Percentiles rank a stretch among this genome's conserved stretches.
phyloP scores from a whole-genome alignment of 371 early-diverging fungal genomes.

The Capillidium heterosporum region DNA sequence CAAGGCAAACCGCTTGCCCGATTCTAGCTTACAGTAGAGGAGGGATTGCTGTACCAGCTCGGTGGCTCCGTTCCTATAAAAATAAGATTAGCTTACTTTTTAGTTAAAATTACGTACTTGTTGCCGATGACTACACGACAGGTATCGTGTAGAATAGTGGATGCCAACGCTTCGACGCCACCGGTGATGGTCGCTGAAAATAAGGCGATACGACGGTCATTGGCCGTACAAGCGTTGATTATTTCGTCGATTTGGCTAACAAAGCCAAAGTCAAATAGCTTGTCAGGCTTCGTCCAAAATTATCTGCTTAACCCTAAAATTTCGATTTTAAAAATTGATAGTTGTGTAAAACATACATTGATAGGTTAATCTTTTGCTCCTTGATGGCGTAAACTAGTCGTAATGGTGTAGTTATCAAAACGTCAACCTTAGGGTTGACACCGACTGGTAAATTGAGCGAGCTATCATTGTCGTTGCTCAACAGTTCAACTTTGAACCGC shows the following conservation, averaged over 20 bases:
- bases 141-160: slow-evolving; percentile 74
- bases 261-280: slow-evolving; percentile 78
- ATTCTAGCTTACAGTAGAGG: slow-evolving; percentile 82
- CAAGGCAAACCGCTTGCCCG: slow-evolving; percentile 82
- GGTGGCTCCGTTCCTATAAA: slow-evolving; percentile 66
- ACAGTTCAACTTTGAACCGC: slow-evolving; percentile 50
- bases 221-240: slow-evolving; percentile 62
- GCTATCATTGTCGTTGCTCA: slow-evolving; percentile 55
- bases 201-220: slow-evolving; percentile 55
- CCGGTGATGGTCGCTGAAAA: slow-evolving; percentile 92
- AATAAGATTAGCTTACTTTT: neutral
- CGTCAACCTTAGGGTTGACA: slow-evolving; percentile 56
- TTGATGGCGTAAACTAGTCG: slow-evolving; percentile 78
- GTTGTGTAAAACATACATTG: slow-evolving; percentile 19
- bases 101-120: slow-evolving; percentile 24
- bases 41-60: slow-evolving; percentile 78
- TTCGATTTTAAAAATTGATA: neutral
- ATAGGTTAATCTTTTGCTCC: slow-evolving; percentile 53
- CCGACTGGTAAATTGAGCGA: slow-evolving; percentile 43
- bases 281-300: slow-evolving; percentile 92
- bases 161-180: slow-evolving; percentile 77
- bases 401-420: slow-evolving; percentile 79
- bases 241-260: slow-evolving; percentile 79
- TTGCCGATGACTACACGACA: slow-evolving; percentile 78
- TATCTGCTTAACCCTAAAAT: slow-evolving; percentile 34